Percentiles rank a stretch among this genome's conserved stretches.
Conservation (phyloP, 129 eudicot species). For the Flaveria robusta region DNA sequence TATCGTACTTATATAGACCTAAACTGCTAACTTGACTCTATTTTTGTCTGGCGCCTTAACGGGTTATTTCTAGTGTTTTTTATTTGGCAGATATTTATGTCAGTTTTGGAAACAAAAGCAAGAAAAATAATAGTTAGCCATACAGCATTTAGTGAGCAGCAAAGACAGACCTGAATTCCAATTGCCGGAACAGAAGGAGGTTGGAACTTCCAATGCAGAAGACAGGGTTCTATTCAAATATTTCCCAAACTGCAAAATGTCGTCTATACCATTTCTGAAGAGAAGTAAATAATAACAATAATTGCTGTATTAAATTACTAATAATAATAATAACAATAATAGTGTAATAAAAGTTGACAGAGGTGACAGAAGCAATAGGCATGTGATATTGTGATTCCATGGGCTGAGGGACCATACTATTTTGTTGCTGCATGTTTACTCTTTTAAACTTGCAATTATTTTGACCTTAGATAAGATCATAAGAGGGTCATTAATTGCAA, state of each 20-base stretch:
- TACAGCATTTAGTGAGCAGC: constrained; percentile 26
- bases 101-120: constrained; percentile 21
- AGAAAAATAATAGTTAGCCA: constrained; percentile 16
- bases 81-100: constrained; percentile 13
- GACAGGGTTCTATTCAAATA: constrained; percentile 41
- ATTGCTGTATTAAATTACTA: neutral
- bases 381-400: constrained; percentile 44
- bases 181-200: constrained; percentile 49
- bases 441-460: constrained; percentile 30
- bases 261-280: constrained; percentile 27
- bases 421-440: constrained; percentile 44
- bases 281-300: constrained; percentile 23
- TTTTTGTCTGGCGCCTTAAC: constrained; percentile 2
- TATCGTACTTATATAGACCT: neutral
- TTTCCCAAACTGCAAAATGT: constrained; percentile 34
- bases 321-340: constrained; percentile 15
- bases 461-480: constrained; percentile 2
- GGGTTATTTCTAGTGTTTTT: neutral
- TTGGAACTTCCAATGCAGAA: constrained; percentile 51
- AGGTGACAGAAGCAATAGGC: constrained; percentile 50
- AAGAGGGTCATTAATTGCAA: constrained; percentile 23
- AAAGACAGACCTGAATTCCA: constrained; percentile 46
- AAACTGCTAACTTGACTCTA: neutral
- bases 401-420: constrained; percentile 44
- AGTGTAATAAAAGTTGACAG: constrained; percentile 37